Evolutionary conservation across 176 grass and related monocot genomes (phyloP).

Genomic region (Dactylis glomerata): DNA sequence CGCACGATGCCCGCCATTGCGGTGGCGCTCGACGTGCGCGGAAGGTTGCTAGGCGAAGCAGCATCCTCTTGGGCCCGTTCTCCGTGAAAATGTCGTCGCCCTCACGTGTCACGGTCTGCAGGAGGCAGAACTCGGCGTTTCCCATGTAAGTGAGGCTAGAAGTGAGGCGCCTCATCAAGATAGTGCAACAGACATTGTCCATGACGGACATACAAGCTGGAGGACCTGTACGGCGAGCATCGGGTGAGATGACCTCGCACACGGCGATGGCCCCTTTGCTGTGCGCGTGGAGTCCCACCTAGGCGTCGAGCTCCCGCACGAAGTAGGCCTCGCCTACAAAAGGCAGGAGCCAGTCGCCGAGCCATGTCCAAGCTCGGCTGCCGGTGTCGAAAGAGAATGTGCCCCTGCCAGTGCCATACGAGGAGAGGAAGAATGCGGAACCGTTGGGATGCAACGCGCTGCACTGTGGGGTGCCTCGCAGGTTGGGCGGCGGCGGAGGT

Average conservation of each 20-base stretch:
- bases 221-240: not conserved
- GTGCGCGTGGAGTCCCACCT: not conserved
- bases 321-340: not conserved
- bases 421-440: not conserved
- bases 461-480: too few relatives aligned
- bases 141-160: not conserved
- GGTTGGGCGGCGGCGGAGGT: not conserved
- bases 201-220: not conserved
- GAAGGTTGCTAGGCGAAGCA: too few relatives aligned
- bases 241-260: not conserved
- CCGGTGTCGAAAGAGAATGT: conserved; percentile 1
- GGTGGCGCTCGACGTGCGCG: too few relatives aligned
- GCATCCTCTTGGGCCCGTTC: too few relatives aligned
- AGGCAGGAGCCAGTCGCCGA: not conserved
- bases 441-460: not conserved
- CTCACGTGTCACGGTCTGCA: too few relatives aligned
- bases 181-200: not conserved
- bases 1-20: not conserved
- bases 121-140: too few relatives aligned
- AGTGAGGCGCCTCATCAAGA: not conserved
- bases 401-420: not conserved
- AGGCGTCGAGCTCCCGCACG: not conserved
- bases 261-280: not conserved
- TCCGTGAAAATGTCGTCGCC: too few relatives aligned
- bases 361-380: not conserved